Base-by-base conservation (phyloP, 129 eudicot genomes). In the Cynara cardunculus region DNA sequence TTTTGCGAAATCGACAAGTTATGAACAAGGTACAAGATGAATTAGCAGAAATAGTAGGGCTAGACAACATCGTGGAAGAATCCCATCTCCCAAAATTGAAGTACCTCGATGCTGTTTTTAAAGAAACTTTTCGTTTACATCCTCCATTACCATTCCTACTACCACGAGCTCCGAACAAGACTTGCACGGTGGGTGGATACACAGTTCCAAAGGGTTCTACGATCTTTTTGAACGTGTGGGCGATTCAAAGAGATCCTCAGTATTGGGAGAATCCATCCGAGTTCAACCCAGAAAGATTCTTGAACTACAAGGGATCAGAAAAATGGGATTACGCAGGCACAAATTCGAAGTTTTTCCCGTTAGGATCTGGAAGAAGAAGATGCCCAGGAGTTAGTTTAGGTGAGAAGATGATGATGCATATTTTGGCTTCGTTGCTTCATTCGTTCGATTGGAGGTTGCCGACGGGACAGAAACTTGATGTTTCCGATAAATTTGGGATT, bases 361-460 rank as follows among this genome's bases (percentile, higher is more conserved):
- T 77, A 5, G 64, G 81, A 27, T 35, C 73, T 13, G 75, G 82
- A 4, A 62, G 77, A 67, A 78, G 81, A 67, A 28, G 74, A 66
- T 80, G 77, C 7, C 76, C 81, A 0, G 74, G 81, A 39, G 21
- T 78, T 71, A 27, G 65, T 13, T 67, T 67, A 30, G 81, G 81
- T 18, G 78, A 75, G 69, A 75, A 75, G 69, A 75, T 75, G 78
- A 75, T 75, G 78, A 53, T 53, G 78, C 69, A 75, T 27, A 56
- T 53, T 53, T 56, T 75, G 44, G 78, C 46, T 75, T 75, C 78
- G 10, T 75, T 77, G 7, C 18, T 77, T 49, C 91, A 83, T 62
- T 88, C 87, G 0, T 85, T 88, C 3, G 73, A 88, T 14, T 88
- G 86, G 91, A 26, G 71, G 1, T 62, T 86, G 39, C 84, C 82